Conservation (phyloP, 2,329 filamentous ascomycete species). For the Thielaviopsis musarum region DNA sequence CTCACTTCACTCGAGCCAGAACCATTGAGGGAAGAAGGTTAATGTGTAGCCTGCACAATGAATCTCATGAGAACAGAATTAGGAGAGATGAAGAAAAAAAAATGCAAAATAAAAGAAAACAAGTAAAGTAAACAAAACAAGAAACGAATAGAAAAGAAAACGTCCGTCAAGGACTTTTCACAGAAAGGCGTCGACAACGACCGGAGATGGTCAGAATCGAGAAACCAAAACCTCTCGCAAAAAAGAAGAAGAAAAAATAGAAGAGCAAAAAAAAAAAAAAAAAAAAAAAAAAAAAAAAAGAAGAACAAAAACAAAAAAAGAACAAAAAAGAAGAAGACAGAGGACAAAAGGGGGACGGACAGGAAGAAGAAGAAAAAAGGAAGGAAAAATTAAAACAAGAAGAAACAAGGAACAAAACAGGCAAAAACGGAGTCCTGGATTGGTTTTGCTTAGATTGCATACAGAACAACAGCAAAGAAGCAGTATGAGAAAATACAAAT, state of each 20-base stretch:
- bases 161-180: neutral
- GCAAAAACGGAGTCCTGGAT: too few species aligned
- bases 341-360: neutral
- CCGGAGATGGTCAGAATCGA: neutral
- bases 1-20: constrained; percentile 9
- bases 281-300: neutral
- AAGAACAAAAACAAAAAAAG: neutral
- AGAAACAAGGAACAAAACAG: neutral
- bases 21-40: constrained; percentile 1
- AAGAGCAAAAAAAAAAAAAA: neutral
- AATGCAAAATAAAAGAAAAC: neutral
- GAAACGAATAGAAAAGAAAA: neutral
- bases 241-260: neutral
- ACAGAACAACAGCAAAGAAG: too few species aligned
- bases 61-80: neutral
- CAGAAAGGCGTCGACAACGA: neutral
- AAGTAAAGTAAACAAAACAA: neutral
- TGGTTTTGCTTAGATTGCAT: too few species aligned
- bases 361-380: neutral
- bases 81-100: neutral
- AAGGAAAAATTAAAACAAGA: neutral
- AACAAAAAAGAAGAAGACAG: neutral
- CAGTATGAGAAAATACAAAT: too few species aligned
- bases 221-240: neutral
- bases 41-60: neutral